Base-by-base conservation (phyloP, 2,329 filamentous ascomycete genomes). In the Curvularia eragrostidis region DNA sequence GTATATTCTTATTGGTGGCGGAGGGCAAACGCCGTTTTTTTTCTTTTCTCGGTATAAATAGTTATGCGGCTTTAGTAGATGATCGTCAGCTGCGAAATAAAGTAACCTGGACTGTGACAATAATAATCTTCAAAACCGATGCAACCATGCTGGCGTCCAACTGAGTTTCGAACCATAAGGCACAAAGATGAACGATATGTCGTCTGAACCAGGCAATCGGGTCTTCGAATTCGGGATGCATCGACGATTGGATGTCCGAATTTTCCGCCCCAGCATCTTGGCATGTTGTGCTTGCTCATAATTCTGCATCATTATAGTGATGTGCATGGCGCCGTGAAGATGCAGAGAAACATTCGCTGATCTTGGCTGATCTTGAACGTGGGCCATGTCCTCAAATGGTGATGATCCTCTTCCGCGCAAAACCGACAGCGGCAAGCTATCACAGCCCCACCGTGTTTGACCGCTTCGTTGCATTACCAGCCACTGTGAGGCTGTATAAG, bases 11-110 rank as follows among this genome's bases (percentile, higher is more conserved):
- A 13, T 24, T n/a, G n/a, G 47, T 21, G 34, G 34, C 47, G 8
- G 32, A 39, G 21, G n/a, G 23, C 23, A 26, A 26, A 2, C 32
- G 15, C 21, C 32, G n/a, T 24, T 18, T 26, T 12, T 49, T 49
- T 38, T 49, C 13, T 34, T 49, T 26, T 39, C 32, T 34, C 30
- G 15, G 23, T 49, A 49, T 38, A 49, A 49, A 39, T 39, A 39
- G 47, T 26, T 26, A 38, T 15, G 32, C 47, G 34, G 23, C 34
- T 38, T 38, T 23, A 18, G 13, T 39, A 39, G 47, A 15, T 32
- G 23, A 49, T 24, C n/a, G 9, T 38, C 2, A 34, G 32, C 47
- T 38, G 34, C 34, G 28, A 49, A 39, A 39, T 39, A 49, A n/a
- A n/a, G n/a, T n/a, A n/a, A n/a, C 12, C 19, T n/a, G 5, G n/a